These are phyloP conservation scores for Coelastrella sp. DNA, from an alignment of 139 green algal species.

Conservation along the genomic window DNA sequence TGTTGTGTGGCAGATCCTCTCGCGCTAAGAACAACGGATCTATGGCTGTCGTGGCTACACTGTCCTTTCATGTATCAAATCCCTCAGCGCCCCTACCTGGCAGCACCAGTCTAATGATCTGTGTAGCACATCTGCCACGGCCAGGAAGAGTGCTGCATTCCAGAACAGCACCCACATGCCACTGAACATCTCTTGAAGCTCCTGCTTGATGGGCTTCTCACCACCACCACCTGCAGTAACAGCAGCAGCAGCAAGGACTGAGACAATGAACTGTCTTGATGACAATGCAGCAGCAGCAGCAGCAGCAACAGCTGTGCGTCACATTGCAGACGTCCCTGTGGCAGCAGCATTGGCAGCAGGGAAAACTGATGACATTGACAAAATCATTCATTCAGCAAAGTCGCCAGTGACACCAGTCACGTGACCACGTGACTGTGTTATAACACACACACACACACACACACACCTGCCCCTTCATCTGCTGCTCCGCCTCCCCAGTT, in stretches of 20 bases:
- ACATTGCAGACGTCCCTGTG: not conserved
- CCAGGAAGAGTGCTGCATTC: slow-evolving; percentile 63
- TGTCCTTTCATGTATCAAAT: no score
- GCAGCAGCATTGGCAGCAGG: no score
- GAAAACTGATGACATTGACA: no score
- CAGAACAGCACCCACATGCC: slow-evolving; percentile 59
- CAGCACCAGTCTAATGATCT: slow-evolving; percentile 72
- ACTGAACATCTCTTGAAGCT: slow-evolving; percentile 54
- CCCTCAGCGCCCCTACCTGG: slow-evolving; percentile 29
- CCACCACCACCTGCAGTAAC: slow-evolving; percentile 9
- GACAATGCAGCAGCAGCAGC: not conserved
- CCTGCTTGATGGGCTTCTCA: slow-evolving; percentile 46
- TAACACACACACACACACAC: no score
- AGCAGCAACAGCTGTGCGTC: not conserved
- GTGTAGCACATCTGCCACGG: slow-evolving; percentile 62
- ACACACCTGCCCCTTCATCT: slow-evolving; percentile 28
- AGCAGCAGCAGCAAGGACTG: not conserved
- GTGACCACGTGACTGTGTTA: no score
- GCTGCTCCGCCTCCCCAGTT: slow-evolving; percentile 33
- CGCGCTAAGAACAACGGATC: no score
- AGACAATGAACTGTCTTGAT: not conserved
- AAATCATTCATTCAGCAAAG: no score
- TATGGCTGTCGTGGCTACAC: no score
- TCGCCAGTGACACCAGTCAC: no score
- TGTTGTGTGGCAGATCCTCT: no score